Base-by-base conservation (phyloP, 2,329 filamentous ascomycete species). In the Fusarium fujikuroi region DNA sequence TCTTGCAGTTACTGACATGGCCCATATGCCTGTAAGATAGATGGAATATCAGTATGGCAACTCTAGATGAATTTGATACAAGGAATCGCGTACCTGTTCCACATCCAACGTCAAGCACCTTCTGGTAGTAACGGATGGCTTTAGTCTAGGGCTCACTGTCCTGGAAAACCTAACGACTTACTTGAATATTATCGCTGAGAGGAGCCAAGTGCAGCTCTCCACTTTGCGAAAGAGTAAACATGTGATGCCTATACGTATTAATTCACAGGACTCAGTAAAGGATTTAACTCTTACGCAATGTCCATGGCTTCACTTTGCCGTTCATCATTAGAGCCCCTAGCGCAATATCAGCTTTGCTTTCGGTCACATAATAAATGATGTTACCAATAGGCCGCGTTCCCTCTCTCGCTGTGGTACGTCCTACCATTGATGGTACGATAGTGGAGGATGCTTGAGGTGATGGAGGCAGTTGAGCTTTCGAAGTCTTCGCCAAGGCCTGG, bases 1-100 rank as follows among this genome's bases (percentile, higher is more conserved):
- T 9, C 4, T 15, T 9, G 2, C 3, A 11, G 9, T 9, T 1
- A 49, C 70, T 73, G 7, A 73, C 65, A 75, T 70, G 5, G 72
- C 72, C 72, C 72, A 74, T 7, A 75, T 75, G 7, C 72, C 72
- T 37, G 34, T 23, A 2, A 34, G 18, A 23, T 12, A 21, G n/a
- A 19, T 4, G 1, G 1, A 3, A 16, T 18, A 12, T 67, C 15
- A 68, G 39, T 21, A 39, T 5, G 2, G 7, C 6, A 12, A n/a
- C 25, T 9, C 16, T 3, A 11, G 11, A 39, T 7, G 3, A 40
- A 18, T 8, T 62, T 6, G 18, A 39, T n/a, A 10, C 16, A 19
- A 15, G 18, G 15, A 12, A 19, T 43, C 3, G 4, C 57, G 19
- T 60, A 70, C 67, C 67, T 46, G 66, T 69, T 68, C 66, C 66